These are phyloP conservation scores for Ogataea ganodermae DNA, from an alignment of 805 yeast genomes.

Conservation along the genomic window DNA sequence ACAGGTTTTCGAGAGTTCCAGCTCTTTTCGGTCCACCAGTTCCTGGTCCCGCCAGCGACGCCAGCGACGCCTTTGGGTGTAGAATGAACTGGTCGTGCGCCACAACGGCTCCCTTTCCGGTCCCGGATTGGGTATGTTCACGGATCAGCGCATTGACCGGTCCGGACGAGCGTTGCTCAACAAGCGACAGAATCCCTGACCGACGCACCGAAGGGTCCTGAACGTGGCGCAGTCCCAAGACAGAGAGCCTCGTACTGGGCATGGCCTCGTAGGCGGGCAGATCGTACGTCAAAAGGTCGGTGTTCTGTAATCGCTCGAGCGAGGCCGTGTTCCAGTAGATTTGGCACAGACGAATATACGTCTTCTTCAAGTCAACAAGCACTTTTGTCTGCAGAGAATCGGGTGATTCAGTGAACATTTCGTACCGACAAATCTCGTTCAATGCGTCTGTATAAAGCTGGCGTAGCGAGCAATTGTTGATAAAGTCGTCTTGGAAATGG, in stretches of 20 bases:
- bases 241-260: slow-evolving; percentile 38
- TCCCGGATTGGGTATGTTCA: slow-evolving; percentile 18
- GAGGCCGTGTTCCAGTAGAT: slow-evolving; percentile 36
- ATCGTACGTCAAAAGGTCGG: slow-evolving; percentile 24
- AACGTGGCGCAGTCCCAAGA: slow-evolving; percentile 39
- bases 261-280: slow-evolving; percentile 31
- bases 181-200: slow-evolving; percentile 40
- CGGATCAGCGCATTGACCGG: slow-evolving; percentile 26
- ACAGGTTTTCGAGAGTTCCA: slow-evolving; percentile 28
- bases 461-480: slow-evolving; percentile 52
- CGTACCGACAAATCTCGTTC: slow-evolving; percentile 39
- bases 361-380: slow-evolving; percentile 36
- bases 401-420: slow-evolving; percentile 17
- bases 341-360: slow-evolving; percentile 33
- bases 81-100: slow-evolving; percentile 27
- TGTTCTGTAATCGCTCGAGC: slow-evolving; percentile 22
- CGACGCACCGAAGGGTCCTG: slow-evolving; percentile 43
- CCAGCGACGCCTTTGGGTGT: slow-evolving; percentile 38
- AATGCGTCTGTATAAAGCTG: slow-evolving; percentile 42
- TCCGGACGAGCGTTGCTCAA: slow-evolving; percentile 30
- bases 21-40: slow-evolving; percentile 5
- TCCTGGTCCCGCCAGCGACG: slow-evolving; percentile 23
- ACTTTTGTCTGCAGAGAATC: slow-evolving; percentile 30
- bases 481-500: slow-evolving; percentile 84
- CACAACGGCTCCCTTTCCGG: neutral